Evolutionary conservation across 345 rosid species (phyloP).

Genomic region (Pelargonium nanum): DNA sequence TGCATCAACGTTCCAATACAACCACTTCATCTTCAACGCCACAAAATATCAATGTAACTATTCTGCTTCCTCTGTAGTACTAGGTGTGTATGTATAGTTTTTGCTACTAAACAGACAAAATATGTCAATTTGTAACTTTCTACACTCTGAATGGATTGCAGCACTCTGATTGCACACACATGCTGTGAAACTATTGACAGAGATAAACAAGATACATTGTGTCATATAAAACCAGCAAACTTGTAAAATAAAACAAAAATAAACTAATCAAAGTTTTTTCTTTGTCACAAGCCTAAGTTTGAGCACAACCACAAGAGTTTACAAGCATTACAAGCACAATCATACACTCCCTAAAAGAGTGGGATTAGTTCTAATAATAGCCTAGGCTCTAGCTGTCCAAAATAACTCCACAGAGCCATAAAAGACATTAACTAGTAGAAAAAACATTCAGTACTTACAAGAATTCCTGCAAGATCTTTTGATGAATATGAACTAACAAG

Average conservation of each 20-base stretch:
- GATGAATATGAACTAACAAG: slow-evolving; percentile 68
- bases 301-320: background rate
- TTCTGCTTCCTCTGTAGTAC: too few species aligned
- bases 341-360: too few species aligned
- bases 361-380: too few species aligned
- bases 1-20: background rate
- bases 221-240: background rate
- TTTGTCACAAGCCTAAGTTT: background rate
- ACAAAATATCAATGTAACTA: too few species aligned
- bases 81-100: too few species aligned
- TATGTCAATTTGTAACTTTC: background rate
- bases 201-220: too few species aligned
- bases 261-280: background rate
- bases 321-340: background rate
- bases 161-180: background rate
- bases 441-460: slow-evolving; percentile 37
- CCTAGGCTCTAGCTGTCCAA: background rate
- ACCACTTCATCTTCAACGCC: background rate
- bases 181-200: background rate
- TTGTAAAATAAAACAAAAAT: background rate
- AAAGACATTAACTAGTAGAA: background rate
- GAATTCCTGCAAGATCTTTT: slow-evolving; percentile 85
- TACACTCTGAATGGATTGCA: background rate
- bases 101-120: too few species aligned
- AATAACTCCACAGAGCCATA: background rate